Evolutionary conservation across 352 stramenopile species (phyloP).

Genomic region (Phytophthora cactorum): DNA sequence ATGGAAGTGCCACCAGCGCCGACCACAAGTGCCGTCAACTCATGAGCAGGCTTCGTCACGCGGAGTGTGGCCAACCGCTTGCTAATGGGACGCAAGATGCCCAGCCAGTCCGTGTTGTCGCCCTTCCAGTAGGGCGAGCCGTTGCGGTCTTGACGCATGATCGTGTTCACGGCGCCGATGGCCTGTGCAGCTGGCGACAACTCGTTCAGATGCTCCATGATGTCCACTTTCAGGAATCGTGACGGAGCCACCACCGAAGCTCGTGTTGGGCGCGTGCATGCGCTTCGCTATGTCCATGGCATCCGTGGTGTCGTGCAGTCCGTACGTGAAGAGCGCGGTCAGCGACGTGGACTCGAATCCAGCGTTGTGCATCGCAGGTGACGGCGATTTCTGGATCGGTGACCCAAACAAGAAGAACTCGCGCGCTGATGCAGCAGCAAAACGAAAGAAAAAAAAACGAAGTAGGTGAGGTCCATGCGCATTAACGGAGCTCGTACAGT

Average conservation of each 20-base stretch:
- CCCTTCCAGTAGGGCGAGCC: conserved; percentile 69
- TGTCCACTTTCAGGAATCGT: conserved; percentile 98
- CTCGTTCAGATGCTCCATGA: conserved; percentile 94
- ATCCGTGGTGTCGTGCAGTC: conserved; percentile 74
- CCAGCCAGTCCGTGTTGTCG: conserved; percentile 99
- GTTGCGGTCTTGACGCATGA: conserved; percentile 80
- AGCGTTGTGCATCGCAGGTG: conserved; percentile 97
- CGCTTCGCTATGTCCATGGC: conserved; percentile 49
- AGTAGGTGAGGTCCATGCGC: conserved; percentile 31
- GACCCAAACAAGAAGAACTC: conserved; percentile 96
- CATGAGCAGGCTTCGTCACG: conserved; percentile 19
- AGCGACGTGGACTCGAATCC: conserved; percentile 91
- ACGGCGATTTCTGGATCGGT: conserved; percentile 96
- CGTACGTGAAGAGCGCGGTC: conserved; percentile 90
- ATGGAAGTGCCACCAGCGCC: conserved; percentile 95
- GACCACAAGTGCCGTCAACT: conserved; percentile 80
- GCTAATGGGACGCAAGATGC: conserved; percentile 94
- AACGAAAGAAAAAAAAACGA: conserved; percentile 12
- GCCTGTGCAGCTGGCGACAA: conserved; percentile 91
- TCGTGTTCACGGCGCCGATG: conserved; percentile 99
- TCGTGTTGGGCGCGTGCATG: conserved; percentile 40
- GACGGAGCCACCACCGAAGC: conserved; percentile 96
- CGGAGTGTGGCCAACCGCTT: conserved; percentile 44
- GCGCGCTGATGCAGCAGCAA: conserved; percentile 43
- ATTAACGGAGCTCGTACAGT: conserved; percentile 26